A percentile compares a stretch with the other conserved stretches of the same genome.
phyloP scores from a whole-genome alignment of 2,329 filamentous ascomycete species.

The Scedosporium apiospermum region DNA sequence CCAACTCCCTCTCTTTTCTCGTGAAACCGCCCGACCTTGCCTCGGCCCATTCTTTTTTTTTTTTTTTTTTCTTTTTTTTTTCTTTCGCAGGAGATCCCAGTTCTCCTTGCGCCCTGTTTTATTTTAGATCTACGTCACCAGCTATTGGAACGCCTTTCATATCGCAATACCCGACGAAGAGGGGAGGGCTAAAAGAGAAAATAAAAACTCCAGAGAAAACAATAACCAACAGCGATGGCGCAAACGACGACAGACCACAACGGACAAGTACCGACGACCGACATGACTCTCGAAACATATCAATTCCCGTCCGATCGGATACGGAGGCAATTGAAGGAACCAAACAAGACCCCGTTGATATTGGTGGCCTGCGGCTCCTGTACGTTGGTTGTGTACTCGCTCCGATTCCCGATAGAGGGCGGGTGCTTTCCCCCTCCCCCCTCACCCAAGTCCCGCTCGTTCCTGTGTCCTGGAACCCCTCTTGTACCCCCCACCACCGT shows the following conservation, averaged over 20 bases:
- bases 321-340: conserved; percentile 37
- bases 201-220: not conserved
- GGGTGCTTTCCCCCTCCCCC: too few species aligned
- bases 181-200: not conserved
- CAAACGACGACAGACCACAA: conserved; percentile 4
- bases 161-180: too few species aligned
- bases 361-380: conserved; percentile 61
- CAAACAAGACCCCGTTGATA: conserved; percentile 51
- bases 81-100: not conserved
- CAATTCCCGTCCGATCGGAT: conserved; percentile 53
- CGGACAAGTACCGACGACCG: conserved; percentile 9
- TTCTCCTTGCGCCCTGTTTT: not conserved
- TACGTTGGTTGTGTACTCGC: conserved; percentile 10
- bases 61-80: not conserved
- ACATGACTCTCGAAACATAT: conserved; percentile 34
- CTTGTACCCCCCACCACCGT: not conserved
- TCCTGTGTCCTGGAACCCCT: not conserved
- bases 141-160: not conserved
- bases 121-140: not conserved
- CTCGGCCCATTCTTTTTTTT: not conserved
- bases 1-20: not conserved
- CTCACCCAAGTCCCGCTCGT: too few species aligned
- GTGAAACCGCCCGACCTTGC: not conserved
- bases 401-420: not conserved
- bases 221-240: not conserved